phyloP scores from a whole-genome alignment of 768 basidiomycete genomes.

The Epithele typhae region DNA sequence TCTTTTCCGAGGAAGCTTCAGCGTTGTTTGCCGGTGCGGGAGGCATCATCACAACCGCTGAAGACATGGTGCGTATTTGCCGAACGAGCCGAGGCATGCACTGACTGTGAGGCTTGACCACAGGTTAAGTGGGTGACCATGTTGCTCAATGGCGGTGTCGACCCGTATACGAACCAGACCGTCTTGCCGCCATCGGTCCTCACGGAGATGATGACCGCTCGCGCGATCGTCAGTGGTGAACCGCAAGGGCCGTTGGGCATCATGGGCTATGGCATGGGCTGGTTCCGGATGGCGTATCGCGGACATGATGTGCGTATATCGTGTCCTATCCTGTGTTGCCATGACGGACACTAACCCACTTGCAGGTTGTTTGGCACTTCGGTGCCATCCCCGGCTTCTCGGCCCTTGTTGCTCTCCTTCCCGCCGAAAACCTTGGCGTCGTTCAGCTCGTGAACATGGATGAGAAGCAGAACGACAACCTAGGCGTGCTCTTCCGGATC shows the following conservation, averaged over 20 bases:
- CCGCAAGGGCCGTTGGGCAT: conserved; percentile 20
- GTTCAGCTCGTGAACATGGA: conserved; percentile 23
- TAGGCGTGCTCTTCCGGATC: background rate
- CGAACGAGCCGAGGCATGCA: no score
- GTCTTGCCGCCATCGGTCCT: conserved; percentile 33
- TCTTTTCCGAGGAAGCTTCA: conserved; percentile 26
- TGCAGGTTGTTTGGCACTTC: conserved; percentile 31
- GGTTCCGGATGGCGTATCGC: conserved; percentile 25
- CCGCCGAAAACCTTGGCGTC: conserved; percentile 33
- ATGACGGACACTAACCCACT: no score
- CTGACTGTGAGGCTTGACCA: no score
- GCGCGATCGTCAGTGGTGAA: conserved; percentile 18
- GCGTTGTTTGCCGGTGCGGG: conserved; percentile 34
- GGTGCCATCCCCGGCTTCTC: conserved; percentile 36
- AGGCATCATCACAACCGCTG: conserved; percentile 37
- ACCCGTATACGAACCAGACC: conserved; percentile 26
- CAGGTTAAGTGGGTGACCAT: conserved; percentile 33
- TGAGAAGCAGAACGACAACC: background rate
- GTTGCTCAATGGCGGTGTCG: conserved; percentile 33
- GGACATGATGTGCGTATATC: conserved; percentile 33
- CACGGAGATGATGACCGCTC: conserved; percentile 29
- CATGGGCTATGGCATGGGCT: conserved; percentile 40
- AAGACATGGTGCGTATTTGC: conserved; percentile 38
- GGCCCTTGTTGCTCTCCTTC: conserved; percentile 30
- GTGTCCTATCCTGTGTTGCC: no score